Percentiles rank a stretch among this genome's conserved stretches.
Evolutionary conservation across 2,329 filamentous ascomycete species (phyloP).

Genomic region (Chrysosporium keratinophilum): DNA sequence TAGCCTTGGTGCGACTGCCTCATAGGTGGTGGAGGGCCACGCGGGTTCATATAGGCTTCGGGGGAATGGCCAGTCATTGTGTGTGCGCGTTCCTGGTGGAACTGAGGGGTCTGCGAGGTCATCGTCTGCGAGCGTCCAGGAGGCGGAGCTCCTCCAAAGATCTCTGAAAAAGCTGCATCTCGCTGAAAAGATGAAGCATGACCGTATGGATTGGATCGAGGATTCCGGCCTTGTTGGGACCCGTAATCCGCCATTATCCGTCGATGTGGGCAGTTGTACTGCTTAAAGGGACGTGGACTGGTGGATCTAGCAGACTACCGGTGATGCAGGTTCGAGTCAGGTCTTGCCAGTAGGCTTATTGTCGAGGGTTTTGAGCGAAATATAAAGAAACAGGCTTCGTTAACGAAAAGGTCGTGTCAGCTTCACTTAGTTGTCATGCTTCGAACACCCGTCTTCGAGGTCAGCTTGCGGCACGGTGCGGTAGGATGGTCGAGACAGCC

Average conservation of each 20-base stretch:
- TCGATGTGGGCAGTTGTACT: not conserved
- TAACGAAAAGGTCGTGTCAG: not conserved
- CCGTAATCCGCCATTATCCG: constrained; percentile 52
- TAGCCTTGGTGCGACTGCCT: constrained; percentile 40
- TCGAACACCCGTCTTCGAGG: not conserved
- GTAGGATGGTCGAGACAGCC: not conserved
- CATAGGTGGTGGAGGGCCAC: constrained; percentile 25
- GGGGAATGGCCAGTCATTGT: constrained; percentile 56
- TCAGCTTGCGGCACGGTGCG: constrained; percentile 9
- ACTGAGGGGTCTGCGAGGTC: constrained; percentile 62
- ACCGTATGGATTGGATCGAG: constrained; percentile 45
- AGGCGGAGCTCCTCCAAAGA: constrained; percentile 80
- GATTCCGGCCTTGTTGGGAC: constrained; percentile 51
- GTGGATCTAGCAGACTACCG: not conserved
- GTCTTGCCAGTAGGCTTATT: not conserved
- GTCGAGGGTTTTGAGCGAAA: not conserved
- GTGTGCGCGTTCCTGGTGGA: constrained; percentile 60
- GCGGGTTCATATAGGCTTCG: constrained; percentile 36
- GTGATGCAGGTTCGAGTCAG: not conserved
- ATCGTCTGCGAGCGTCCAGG: constrained; percentile 90
- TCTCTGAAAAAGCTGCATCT: constrained; percentile 91
- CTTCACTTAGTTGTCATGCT: constrained; percentile 10
- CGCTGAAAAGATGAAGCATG: constrained; percentile 54
- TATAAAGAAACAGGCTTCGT: not conserved
- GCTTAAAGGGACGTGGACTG: not conserved